Percentiles rank a stretch among this genome's conserved stretches.
phyloP scores from a whole-genome alignment of 441 rosid genomes.

The Adansonia madagascariensis region DNA sequence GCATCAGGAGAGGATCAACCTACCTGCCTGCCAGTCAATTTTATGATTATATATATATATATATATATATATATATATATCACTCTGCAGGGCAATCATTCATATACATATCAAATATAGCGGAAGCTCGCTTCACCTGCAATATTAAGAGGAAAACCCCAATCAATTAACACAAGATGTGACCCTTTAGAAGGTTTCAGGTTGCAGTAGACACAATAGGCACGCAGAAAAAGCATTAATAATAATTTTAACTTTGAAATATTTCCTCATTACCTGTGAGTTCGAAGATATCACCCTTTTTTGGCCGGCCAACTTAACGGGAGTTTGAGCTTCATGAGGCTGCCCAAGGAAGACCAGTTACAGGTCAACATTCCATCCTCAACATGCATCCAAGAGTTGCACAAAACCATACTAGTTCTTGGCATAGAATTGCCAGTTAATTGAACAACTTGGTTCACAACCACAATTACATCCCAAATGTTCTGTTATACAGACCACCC shows the following conservation, averaged over 20 bases:
- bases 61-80: background rate
- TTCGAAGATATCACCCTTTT: conserved; percentile 32
- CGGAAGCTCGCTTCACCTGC: conserved; percentile 36
- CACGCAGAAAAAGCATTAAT: background rate
- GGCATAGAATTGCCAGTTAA: conserved; percentile 33
- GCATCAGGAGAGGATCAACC: conserved; percentile 36
- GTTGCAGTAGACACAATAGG: background rate
- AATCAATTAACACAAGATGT: background rate
- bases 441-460: conserved; percentile 24
- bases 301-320: conserved; percentile 17
- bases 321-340: conserved; percentile 47
- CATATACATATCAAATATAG: conserved; percentile 13
- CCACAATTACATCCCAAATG: conserved; percentile 72
- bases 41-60: conserved; percentile 1
- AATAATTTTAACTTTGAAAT: background rate
- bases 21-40: conserved; percentile 12
- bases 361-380: conserved; percentile 34
- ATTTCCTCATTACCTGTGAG: conserved; percentile 40
- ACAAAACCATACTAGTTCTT: conserved; percentile 7
- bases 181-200: background rate
- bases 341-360: conserved; percentile 38
- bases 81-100: conserved; percentile 18
- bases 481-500: conserved; percentile 70
- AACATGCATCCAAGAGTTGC: conserved; percentile 22
- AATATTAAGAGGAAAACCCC: background rate